A percentile compares a stretch with the other conserved stretches of the same genome.
These are phyloP conservation scores for Boletales sp. DNA, from an alignment of 768 basidiomycete species.

Conservation along the genomic window DNA sequence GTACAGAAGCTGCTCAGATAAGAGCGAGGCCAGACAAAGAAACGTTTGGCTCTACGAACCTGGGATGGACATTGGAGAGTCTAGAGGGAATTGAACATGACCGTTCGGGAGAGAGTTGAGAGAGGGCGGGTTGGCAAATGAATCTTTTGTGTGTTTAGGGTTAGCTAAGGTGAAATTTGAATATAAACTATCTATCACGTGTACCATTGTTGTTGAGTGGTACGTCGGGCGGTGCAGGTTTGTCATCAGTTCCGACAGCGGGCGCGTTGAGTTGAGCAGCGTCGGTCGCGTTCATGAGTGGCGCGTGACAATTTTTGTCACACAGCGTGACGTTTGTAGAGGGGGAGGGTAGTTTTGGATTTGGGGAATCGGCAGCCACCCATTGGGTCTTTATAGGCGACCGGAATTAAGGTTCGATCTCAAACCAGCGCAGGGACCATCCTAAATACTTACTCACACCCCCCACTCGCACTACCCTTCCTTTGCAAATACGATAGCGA, in stretches of 20 bases:
- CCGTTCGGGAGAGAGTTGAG: constrained; percentile 55
- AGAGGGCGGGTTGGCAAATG: constrained; percentile 23
- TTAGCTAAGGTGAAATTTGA: constrained; percentile 34
- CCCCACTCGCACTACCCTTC: constrained; percentile 17
- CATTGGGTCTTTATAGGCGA: constrained; percentile 79
- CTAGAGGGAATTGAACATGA: constrained; percentile 51
- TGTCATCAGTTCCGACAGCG: constrained; percentile 28
- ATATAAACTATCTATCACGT: constrained; percentile 34
- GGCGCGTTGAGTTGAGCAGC: constrained; percentile 27
- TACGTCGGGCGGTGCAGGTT: constrained; percentile 19
- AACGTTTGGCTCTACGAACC: constrained; percentile 36
- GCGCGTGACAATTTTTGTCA: constrained; percentile 61
- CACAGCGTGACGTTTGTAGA: constrained; percentile 53
- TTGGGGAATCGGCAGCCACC: constrained; percentile 65
- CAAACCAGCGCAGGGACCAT: constrained; percentile 68
- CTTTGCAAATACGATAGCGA: constrained; percentile 7
- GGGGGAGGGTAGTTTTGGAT: constrained; percentile 54
- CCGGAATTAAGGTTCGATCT: constrained; percentile 83
- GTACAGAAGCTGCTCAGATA: constrained; percentile 38
- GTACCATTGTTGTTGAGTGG: constrained; percentile 35
- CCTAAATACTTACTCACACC: constrained; percentile 37
- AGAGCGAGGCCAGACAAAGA: constrained; percentile 22
- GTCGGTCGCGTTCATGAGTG: constrained; percentile 58
- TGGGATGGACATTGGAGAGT: constrained; percentile 43
- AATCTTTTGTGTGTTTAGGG: constrained; percentile 32